Percentiles rank a stretch among this genome's conserved stretches.
Evolutionary conservation across 2,329 filamentous ascomycete genomes (phyloP).

Genomic region (Macrophomina phaseolina): DNA sequence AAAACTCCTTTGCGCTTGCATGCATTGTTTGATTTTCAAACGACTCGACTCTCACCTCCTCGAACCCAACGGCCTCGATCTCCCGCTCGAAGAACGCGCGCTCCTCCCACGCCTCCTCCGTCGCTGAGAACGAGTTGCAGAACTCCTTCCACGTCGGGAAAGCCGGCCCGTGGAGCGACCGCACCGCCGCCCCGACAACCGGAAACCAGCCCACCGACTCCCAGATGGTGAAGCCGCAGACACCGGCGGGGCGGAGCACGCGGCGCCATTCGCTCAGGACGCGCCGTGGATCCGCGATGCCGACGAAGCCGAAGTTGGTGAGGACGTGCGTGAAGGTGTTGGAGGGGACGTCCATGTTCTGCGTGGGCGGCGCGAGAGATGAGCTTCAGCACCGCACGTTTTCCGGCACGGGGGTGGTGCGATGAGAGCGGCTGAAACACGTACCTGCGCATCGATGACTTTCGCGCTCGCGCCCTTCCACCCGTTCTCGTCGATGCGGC

Average conservation of each 20-base stretch:
- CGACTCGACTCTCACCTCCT: neutral
- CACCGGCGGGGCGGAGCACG: slow-evolving; percentile 63
- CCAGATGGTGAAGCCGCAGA: slow-evolving; percentile 61
- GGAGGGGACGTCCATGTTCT: slow-evolving; percentile 22
- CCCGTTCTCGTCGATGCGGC: slow-evolving; percentile 47
- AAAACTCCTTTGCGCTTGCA: slow-evolving; percentile 12
- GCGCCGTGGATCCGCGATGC: slow-evolving; percentile 51
- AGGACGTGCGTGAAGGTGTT: slow-evolving; percentile 39
- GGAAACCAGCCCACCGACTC: slow-evolving; percentile 19
- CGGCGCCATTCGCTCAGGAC: slow-evolving; percentile 38
- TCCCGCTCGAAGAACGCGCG: neutral
- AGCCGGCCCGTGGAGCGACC: neutral
- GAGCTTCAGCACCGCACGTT: too few species aligned
- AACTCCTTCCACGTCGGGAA: slow-evolving; percentile 19
- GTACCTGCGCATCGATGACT: slow-evolving; percentile 56
- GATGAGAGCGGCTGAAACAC: too few species aligned
- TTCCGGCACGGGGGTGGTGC: too few species aligned
- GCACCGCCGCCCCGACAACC: neutral
- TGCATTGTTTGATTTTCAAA: neutral
- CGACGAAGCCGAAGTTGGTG: slow-evolving; percentile 55
- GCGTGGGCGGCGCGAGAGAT: too few species aligned
- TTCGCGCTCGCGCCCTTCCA: slow-evolving; percentile 56
- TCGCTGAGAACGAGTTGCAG: neutral
- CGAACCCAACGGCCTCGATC: slow-evolving; percentile 11
- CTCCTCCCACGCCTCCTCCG: slow-evolving; percentile 11